These are phyloP conservation scores for Cinnamomum chago DNA, from an alignment of 164 flowering plant species.

Conservation along the genomic window DNA sequence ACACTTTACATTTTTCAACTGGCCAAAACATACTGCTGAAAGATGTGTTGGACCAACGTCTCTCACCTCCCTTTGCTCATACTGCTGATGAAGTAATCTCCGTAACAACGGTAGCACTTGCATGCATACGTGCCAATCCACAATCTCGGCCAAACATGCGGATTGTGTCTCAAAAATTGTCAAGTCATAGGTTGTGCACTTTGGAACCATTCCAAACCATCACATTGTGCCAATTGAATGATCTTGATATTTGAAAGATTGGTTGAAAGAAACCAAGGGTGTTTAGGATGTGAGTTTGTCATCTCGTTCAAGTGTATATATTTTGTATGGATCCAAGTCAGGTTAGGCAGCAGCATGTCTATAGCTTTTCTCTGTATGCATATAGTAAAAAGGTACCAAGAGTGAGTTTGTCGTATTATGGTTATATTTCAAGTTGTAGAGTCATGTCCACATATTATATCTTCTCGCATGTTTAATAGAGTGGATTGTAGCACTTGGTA, in stretches of 20 bases:
- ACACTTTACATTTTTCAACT: not conserved
- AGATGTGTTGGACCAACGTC: constrained; percentile 11
- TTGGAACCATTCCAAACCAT: constrained; percentile 20
- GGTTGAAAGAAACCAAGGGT: no score
- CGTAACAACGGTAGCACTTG: constrained; percentile 34
- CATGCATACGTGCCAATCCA: constrained; percentile 42
- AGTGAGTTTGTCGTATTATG: no score
- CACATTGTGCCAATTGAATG: constrained; percentile 17
- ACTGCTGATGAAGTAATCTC: constrained; percentile 42
- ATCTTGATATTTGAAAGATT: not conserved
- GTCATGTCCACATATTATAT: no score
- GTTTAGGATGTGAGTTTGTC: no score
- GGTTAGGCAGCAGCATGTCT: no score
- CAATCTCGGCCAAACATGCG: constrained; percentile 60
- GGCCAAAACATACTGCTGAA: not conserved
- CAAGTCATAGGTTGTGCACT: constrained; percentile 16
- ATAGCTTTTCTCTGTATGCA: no score
- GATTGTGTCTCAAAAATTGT: constrained; percentile 38
- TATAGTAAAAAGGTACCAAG: no score
- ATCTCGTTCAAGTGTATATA: no score
- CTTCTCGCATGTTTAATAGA: no score
- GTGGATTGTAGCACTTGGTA: no score
- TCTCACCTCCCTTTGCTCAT: constrained; percentile 14
- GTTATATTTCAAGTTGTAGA: no score
- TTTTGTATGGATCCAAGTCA: no score